Evolutionary conservation across 2,329 filamentous ascomycete species (phyloP).

Genomic region (Fonsecaea erecta): DNA sequence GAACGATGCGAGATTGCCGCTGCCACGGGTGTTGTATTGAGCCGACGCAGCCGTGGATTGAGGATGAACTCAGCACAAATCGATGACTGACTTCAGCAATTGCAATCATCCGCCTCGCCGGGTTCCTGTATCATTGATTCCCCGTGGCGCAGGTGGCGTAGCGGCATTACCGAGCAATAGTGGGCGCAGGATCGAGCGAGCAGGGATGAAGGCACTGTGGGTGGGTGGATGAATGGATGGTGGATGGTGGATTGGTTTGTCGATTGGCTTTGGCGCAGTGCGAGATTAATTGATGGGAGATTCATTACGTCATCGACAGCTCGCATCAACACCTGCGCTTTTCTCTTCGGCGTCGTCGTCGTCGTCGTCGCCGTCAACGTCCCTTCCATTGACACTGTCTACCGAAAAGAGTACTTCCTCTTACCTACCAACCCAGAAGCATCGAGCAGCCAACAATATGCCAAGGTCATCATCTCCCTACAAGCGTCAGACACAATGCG

Average conservation of each 20-base stretch:
- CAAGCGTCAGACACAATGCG: not conserved
- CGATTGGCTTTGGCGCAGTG: not conserved
- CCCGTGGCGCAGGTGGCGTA: not conserved
- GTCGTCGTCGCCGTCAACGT: not conserved
- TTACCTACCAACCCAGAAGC: not conserved
- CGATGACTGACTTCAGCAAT: slow-evolving; percentile 7
- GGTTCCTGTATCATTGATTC: slow-evolving; percentile 7
- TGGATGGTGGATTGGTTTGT: not conserved
- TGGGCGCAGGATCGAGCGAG: not conserved
- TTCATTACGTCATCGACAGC: not conserved
- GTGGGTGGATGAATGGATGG: no score
- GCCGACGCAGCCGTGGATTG: slow-evolving; percentile 14
- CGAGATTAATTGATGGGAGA: slow-evolving; percentile 1
- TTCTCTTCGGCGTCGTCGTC: not conserved
- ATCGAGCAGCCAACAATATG: not conserved
- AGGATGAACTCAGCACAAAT: slow-evolving; percentile 17
- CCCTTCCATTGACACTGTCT: not conserved
- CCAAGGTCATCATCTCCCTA: not conserved
- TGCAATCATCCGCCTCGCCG: not conserved
- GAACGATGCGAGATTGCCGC: slow-evolving; percentile 10
- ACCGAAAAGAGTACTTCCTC: not conserved
- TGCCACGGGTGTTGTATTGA: not conserved
- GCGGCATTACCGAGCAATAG: no score
- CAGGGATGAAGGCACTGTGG: not conserved
- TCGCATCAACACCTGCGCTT: not conserved